phyloP scores from a whole-genome alignment of 2,329 filamentous ascomycete genomes.

The Penicillium sp. region DNA sequence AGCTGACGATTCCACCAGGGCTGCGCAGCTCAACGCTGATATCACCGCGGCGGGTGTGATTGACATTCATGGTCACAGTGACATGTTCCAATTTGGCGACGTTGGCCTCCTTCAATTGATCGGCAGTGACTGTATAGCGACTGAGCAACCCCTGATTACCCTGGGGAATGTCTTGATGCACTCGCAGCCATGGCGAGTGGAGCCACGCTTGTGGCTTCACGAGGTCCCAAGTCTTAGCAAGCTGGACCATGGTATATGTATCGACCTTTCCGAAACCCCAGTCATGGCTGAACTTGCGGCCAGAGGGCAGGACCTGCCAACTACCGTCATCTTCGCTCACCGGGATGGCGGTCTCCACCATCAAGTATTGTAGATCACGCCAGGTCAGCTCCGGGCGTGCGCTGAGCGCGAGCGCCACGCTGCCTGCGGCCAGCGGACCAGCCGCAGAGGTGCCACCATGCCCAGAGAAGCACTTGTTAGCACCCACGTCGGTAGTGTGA shows the following conservation, averaged over 20 bases:
- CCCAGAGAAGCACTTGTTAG: constrained; percentile 71
- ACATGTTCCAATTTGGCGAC: constrained; percentile 88
- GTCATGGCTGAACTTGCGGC: constrained; percentile 87
- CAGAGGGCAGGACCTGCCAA: constrained; percentile 79
- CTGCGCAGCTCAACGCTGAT: constrained; percentile 89
- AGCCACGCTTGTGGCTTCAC: constrained; percentile 97
- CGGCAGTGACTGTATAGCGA: constrained; percentile 75
- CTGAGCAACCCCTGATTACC: constrained; percentile 76
- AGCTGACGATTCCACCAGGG: constrained; percentile 75
- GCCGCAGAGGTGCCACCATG: constrained; percentile 96
- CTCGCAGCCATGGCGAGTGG: constrained; percentile 89
- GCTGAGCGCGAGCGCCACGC: constrained; percentile 83
- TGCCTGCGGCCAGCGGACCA: constrained; percentile 86
- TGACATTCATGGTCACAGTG: constrained; percentile 94
- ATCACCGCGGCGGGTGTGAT: constrained; percentile 84
- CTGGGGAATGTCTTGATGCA: constrained; percentile 81
- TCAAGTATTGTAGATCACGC: constrained; percentile 92
- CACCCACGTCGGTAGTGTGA: constrained; percentile 92
- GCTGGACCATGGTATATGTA: constrained; percentile 78
- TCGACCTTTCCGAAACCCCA: constrained; percentile 97
- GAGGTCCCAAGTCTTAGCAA: constrained; percentile 77
- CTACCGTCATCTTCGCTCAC: constrained; percentile 71
- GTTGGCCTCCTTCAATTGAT: constrained; percentile 80
- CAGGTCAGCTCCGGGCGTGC: constrained; percentile 84
- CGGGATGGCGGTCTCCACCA: constrained; percentile 78